Base-by-base conservation (phyloP, 164 flowering plant species). In the Santalum album region DNA sequence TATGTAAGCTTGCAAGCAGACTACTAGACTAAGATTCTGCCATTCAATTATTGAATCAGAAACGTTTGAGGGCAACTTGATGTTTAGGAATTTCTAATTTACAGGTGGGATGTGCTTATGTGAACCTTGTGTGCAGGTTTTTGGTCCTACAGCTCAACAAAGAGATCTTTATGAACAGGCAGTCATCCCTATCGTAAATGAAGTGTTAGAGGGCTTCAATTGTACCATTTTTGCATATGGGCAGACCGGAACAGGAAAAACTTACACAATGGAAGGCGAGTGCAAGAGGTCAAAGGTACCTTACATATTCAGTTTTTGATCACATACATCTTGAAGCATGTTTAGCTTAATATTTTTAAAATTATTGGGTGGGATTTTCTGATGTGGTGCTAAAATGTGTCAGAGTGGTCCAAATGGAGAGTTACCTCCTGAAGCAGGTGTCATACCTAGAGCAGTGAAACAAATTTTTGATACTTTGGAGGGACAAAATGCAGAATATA, bases 161-260 rank as follows among this genome's bases (percentile, higher is more conserved):
- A 83, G 35, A n/a, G 97, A 94, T 62, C 73, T 94, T 12, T 94
- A 85, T 65, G 96, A 94, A 0, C 92, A 90, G 69, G 96, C 97
- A 11, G 80, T 92, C 20, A 57, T 83, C 49, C 97, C 97, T 5
- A 89, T 89, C 65, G 99, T 92, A 0, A 74, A 89, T 69, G 99
- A 92, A 62, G 99, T 92, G 12, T 57, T 92, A 27, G 99, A 92
- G 57, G 99, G 99, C 20, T 92, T 87, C 47, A 92, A 92, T 55
- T 92, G 99, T 66, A 92, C 97, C 21, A 92, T 92, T 44, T 92
- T 92, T 77, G 99, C 97, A 1, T 92, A 92, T 78, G 99, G 99
- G 11, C 97, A 92, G 67, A 92, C 99, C 46, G 99, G 99, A 24
- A 92, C 99, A 0, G 99, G 99, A 32, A 89, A 92, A 69, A 92